Evolutionary conservation across 129 eudicot genomes (phyloP), one percentile per base, ranked within the genome.

Genomic region (Tagetes erecta): DNA sequence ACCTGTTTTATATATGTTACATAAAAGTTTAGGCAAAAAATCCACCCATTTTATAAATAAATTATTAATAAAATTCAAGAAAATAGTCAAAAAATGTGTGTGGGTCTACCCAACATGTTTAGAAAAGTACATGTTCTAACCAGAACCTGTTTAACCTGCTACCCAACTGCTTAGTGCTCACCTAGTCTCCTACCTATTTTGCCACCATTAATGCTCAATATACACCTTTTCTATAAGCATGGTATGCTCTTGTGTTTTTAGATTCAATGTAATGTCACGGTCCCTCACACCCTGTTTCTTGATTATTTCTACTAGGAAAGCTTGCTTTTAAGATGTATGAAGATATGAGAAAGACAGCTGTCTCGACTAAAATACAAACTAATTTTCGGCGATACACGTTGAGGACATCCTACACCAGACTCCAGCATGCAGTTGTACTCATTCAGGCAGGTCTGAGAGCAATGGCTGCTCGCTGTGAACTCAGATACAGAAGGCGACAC

Each of bases 401-500:
- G 35, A 81, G 87, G 74, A 70, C 67, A 50, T 72, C 86, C 53
- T 93, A 86, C 79, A 72, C 62, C 12, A 82, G 66, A 52, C 80
- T 86, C 42, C 78, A 77, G 56, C 56, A 74, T 31, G 86, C 92
- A 2, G 98, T 84, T 53, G 67, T 84, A 45, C 67, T 81, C 67
- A 51, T 93, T 57, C 98, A 93, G 84, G 75, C 91, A 47, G 92
- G 96, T 50, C 56, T 88, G 68, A 71, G 96, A 77, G 91, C 86
- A 59, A 86, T 83, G 91, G 86, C 88, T 70, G 87, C 91, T 73
- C 92, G 86, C 49, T 71, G 49, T 55, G 83, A 90, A 67, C 78
- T 90, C 72, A 84, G 87, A 81, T 77, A 64, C 77, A 88, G 50
- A 73, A 90, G 78, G 72, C 73, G 63, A 80, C 68, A 84, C 53